Base-by-base conservation (phyloP, 1,284 basidiomycete species). In the Gymnopus androsaceus region DNA sequence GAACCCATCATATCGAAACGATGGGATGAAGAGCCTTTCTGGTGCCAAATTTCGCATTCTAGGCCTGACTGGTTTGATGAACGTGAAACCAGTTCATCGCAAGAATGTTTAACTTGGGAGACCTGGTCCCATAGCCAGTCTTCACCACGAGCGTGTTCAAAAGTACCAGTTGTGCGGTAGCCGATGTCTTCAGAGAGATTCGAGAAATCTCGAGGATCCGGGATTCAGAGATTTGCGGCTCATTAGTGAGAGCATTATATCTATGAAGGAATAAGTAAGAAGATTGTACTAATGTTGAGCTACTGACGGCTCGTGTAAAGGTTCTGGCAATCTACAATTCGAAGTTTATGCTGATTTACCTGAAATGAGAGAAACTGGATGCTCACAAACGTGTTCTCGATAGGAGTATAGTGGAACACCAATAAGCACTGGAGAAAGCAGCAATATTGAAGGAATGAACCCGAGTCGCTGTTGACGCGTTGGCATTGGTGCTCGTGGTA, bases 121-220 rank as follows among this genome's bases (percentile, higher is more conserved):
- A 89, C 87, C 64, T 90, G 81, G 42, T 79, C 71, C 19, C 88
- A 67, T 76, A 97, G 87, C 85, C 94, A 98, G 37, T 80, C 74
- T 64, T 98, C 95, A 4, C 90, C 94, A 27, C 85, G 72, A 0
- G 92, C 86, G 72, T 98, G 94, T 69, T 98, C 92, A 38, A 81
- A 79, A 0, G 95, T 96, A 1, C 96, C 96, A 15, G 97, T 92
- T 0, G 92, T 96, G 40, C 96, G 82, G 73, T 88, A 98, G 3
- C 95, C 95, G 57, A 96, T 92, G 30, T 85, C 85, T 67, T 95
- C 93, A 0, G 88, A 90, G 8, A 92, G 80, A 84, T 69, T 59
- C 79, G 82, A 1, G 85, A 80, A 51, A 85, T 73, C 2, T 73
- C 75, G 4, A 92, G 79, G 42, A 92, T 87, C 23, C 78, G 79